phyloP scores from a whole-genome alignment of 768 basidiomycete species.

The Lactifluus pinguis region DNA sequence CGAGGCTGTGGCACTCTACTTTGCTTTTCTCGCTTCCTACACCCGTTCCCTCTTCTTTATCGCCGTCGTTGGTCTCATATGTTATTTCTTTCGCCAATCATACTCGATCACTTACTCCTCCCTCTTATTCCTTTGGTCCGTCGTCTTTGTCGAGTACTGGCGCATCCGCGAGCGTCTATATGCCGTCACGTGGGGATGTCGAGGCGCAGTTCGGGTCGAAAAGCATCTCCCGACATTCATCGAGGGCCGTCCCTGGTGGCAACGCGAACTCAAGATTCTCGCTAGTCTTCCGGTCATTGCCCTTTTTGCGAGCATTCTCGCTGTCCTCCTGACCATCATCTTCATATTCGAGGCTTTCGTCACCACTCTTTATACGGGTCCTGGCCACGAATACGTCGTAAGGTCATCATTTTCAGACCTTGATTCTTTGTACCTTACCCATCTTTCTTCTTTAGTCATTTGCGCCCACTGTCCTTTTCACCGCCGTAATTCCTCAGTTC shows the following conservation, averaged over 20 bases:
- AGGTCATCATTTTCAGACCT: slow-evolving; percentile 24
- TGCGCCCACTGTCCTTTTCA: slow-evolving; percentile 76
- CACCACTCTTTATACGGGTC: slow-evolving; percentile 79
- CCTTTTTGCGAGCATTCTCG: slow-evolving; percentile 61
- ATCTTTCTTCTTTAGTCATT: slow-evolving; percentile 43
- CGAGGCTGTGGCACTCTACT: slow-evolving; percentile 78
- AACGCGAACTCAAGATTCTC: slow-evolving; percentile 55
- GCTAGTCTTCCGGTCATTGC: slow-evolving; percentile 65
- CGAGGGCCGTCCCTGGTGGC: slow-evolving; percentile 59
- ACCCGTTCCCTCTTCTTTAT: slow-evolving; percentile 73
- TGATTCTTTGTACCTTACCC: not conserved
- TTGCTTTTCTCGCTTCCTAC: slow-evolving; percentile 80
- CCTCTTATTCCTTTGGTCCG: slow-evolving; percentile 73
- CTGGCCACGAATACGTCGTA: slow-evolving; percentile 71
- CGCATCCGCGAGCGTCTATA: slow-evolving; percentile 74
- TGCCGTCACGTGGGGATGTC: slow-evolving; percentile 75
- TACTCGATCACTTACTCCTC: slow-evolving; percentile 75
- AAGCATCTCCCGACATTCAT: slow-evolving; percentile 53
- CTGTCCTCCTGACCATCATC: slow-evolving; percentile 65
- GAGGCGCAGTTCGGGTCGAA: slow-evolving; percentile 69
- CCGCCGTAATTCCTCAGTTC: slow-evolving; percentile 70
- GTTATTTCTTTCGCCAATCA: slow-evolving; percentile 59
- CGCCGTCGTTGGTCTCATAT: slow-evolving; percentile 55
- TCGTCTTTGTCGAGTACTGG: slow-evolving; percentile 90
- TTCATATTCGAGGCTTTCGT: slow-evolving; percentile 90